A percentile compares a stretch with the other conserved stretches of the same genome.
phyloP scores from a whole-genome alignment of 2,329 filamentous ascomycete genomes.

The Metarhizium humberi region DNA sequence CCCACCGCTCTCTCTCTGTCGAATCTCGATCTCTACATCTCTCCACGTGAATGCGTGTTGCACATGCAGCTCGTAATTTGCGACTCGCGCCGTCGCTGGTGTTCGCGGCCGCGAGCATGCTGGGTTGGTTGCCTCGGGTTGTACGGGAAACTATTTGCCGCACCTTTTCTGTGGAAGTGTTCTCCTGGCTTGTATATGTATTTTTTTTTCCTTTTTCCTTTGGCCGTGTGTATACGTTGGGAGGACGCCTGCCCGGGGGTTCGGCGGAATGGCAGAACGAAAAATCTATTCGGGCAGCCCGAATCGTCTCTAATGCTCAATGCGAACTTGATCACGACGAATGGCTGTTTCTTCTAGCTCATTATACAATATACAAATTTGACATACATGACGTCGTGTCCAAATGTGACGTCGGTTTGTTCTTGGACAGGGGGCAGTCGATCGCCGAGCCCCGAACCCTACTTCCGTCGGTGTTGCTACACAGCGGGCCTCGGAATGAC shows the following conservation, averaged over 20 bases:
- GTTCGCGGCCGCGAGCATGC: constrained; percentile 16
- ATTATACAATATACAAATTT: constrained; percentile 20
- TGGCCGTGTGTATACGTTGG: constrained; percentile 6
- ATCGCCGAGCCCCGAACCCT: background rate
- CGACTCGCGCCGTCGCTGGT: constrained; percentile 17
- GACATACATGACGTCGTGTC: constrained; percentile 22
- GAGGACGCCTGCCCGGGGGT: background rate
- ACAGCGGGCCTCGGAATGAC: background rate
- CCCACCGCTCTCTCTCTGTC: constrained; percentile 11
- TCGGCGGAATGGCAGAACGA: constrained; percentile 6
- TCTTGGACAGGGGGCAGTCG: background rate
- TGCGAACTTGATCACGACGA: constrained; percentile 31
- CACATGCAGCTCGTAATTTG: background rate
- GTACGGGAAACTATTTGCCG: constrained; percentile 5
- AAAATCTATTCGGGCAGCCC: constrained; percentile 4
- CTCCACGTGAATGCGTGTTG: constrained; percentile 10
- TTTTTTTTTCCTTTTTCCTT: background rate
- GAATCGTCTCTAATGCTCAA: constrained; percentile 27
- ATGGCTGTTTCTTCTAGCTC: constrained; percentile 34
- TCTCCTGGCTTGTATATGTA: constrained; percentile 4
- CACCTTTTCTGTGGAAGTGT: constrained; percentile 2
- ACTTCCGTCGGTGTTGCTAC: background rate
- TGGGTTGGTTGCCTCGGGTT: constrained; percentile 19
- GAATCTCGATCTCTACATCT: constrained; percentile 17
- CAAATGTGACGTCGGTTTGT: constrained; percentile 1